These are phyloP conservation scores for Hypoxylon intermedium DNA, from an alignment of 495 filamentous ascomycete genomes.

Conservation along the genomic window DNA sequence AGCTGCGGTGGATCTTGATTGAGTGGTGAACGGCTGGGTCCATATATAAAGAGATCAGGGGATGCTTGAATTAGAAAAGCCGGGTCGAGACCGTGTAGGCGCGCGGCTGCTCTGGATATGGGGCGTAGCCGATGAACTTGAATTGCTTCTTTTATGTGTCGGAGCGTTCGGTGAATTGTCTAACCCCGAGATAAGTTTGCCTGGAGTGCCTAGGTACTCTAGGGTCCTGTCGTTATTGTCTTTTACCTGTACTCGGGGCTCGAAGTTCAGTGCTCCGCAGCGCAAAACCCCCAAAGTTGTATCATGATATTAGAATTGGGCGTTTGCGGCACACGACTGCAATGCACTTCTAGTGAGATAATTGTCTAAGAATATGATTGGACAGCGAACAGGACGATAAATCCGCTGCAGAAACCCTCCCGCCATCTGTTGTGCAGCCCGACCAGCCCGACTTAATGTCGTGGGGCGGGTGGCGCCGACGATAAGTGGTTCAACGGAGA, in stretches of 20 bases:
- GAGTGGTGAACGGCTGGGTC: not conserved
- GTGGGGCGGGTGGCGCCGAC: constrained; percentile 15
- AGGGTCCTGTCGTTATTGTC: too few relatives aligned
- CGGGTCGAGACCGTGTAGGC: not conserved
- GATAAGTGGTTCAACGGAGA: not conserved
- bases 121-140: not conserved
- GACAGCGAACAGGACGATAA: not conserved
- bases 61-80: not conserved
- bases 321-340: too few relatives aligned
- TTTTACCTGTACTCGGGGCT: too few relatives aligned
- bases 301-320: too few relatives aligned
- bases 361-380: not conserved
- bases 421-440: constrained; percentile 3
- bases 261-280: too few relatives aligned
- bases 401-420: constrained; percentile 12
- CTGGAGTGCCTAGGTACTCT: too few relatives aligned
- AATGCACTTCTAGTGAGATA: too few relatives aligned
- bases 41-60: not conserved
- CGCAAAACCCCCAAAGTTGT: too few relatives aligned
- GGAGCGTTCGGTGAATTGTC: too few relatives aligned
- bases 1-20: constrained; percentile 7
- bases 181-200: too few relatives aligned
- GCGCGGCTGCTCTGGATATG: not conserved
- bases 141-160: too few relatives aligned
- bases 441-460: constrained; percentile 4